phyloP scores from a whole-genome alignment of 2,329 filamentous ascomycete genomes.

The Verticillium nubilum region DNA sequence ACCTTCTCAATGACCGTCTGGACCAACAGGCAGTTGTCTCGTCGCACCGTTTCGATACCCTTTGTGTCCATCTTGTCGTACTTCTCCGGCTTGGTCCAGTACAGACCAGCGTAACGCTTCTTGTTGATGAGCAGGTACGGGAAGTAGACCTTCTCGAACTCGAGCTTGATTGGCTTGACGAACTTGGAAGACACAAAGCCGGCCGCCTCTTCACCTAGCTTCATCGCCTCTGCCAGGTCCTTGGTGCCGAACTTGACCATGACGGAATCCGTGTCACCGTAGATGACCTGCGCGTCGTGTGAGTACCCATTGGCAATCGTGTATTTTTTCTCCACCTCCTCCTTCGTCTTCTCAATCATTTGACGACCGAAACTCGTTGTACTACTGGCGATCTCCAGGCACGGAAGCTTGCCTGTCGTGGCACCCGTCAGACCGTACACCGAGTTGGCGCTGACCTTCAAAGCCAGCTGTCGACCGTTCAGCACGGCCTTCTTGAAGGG shows the following conservation, averaged over 20 bases:
- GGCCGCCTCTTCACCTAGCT: slow-evolving; percentile 88
- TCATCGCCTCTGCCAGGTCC: slow-evolving; percentile 86
- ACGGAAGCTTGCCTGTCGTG: slow-evolving; percentile 91
- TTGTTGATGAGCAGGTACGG: slow-evolving; percentile 99
- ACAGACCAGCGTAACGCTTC: slow-evolving; percentile 96
- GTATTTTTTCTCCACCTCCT: slow-evolving; percentile 88
- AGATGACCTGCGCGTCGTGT: slow-evolving; percentile 94
- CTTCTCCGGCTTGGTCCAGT: slow-evolving; percentile 91
- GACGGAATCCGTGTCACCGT: slow-evolving; percentile 98
- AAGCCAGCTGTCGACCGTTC: slow-evolving; percentile 90
- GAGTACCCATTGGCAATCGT: slow-evolving; percentile 90
- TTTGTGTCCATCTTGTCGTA: slow-evolving; percentile 99
- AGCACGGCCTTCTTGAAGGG: slow-evolving; percentile 97
- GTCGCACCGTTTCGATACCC: slow-evolving; percentile 94
- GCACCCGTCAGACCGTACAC: slow-evolving; percentile 97
- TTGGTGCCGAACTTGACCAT: slow-evolving; percentile 98
- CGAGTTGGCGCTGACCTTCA: slow-evolving; percentile 96
- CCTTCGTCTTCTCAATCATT: slow-evolving; percentile 98
- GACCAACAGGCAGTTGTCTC: slow-evolving; percentile 93
- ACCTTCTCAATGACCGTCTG: slow-evolving; percentile 98
- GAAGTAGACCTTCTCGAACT: slow-evolving; percentile 99
- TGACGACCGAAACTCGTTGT: slow-evolving; percentile 95
- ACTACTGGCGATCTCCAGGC: slow-evolving; percentile 90
- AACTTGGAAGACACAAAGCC: slow-evolving; percentile 88
- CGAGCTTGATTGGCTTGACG: slow-evolving; percentile 93